phyloP scores from a whole-genome alignment of 345 rosid genomes.

The Moricandia arvensis region DNA sequence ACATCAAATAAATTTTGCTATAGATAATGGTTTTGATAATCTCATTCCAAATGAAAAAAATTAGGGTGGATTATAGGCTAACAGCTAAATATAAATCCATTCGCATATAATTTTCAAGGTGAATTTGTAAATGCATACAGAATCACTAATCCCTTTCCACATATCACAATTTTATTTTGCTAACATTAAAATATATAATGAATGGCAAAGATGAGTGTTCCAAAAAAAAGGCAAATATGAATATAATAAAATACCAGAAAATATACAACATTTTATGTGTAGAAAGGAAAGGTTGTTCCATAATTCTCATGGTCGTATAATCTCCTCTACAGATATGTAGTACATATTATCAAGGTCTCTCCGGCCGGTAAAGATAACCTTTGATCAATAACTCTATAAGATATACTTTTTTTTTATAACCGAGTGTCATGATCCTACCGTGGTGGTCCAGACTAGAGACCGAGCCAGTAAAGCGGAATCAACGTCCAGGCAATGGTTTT shows the following conservation, averaged over 20 bases:
- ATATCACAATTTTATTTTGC: neutral
- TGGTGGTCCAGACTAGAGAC: too few species aligned
- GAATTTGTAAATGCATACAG: neutral
- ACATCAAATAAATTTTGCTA: neutral
- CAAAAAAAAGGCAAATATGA: too few species aligned
- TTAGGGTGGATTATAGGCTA: neutral
- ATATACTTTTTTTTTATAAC: too few species aligned
- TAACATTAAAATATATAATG: neutral
- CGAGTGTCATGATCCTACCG: too few species aligned
- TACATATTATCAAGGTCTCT: neutral
- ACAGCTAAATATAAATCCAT: neutral
- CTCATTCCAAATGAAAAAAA: neutral
- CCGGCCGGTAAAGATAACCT: neutral
- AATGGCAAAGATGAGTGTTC: neutral
- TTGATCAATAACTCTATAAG: too few species aligned
- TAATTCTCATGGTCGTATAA: neutral
- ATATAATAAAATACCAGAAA: neutral
- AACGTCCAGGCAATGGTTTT: too few species aligned
- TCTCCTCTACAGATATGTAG: neutral
- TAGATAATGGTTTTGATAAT: neutral
- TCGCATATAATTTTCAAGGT: neutral
- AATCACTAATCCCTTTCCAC: neutral
- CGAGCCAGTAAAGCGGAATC: too few species aligned
- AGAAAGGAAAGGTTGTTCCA: constrained; percentile 6
- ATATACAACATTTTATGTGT: constrained; percentile 20